Percentiles rank a stretch among this genome's conserved stretches.
These are phyloP conservation scores for Tylopilus subfusipes DNA, from an alignment of 768 basidiomycete genomes.

Conservation along the genomic window DNA sequence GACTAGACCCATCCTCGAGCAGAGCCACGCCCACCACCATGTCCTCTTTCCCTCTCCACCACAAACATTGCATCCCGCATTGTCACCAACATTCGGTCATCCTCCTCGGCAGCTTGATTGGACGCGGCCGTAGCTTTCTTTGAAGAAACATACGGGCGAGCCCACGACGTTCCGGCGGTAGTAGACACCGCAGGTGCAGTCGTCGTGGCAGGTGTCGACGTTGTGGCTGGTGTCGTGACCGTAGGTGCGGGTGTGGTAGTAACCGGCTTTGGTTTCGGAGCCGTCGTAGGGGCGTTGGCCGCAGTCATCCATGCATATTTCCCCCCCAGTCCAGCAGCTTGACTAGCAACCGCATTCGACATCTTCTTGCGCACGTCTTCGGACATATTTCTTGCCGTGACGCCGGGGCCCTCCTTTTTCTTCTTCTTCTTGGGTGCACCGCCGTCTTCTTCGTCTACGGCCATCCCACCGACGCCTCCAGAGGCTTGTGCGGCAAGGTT, in stretches of 20 bases:
- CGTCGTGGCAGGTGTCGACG: slow-evolving; percentile 30
- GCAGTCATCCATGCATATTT: slow-evolving; percentile 90
- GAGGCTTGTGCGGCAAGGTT: slow-evolving; percentile 57
- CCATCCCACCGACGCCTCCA: slow-evolving; percentile 29
- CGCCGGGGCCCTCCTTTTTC: slow-evolving; percentile 80
- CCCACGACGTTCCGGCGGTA: slow-evolving; percentile 43
- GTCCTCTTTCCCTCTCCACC: slow-evolving; percentile 76
- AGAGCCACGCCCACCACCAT: slow-evolving; percentile 76
- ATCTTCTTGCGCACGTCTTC: slow-evolving; percentile 91
- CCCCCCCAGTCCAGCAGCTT: slow-evolving; percentile 79
- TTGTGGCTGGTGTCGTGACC: slow-evolving; percentile 22
- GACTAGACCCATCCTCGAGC: slow-evolving; percentile 62
- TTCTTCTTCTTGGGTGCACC: slow-evolving; percentile 72
- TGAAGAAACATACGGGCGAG: slow-evolving; percentile 57
- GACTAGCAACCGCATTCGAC: slow-evolving; percentile 85
- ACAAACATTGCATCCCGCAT: slow-evolving; percentile 84
- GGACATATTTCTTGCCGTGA: slow-evolving; percentile 84
- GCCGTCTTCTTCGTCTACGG: slow-evolving; percentile 46
- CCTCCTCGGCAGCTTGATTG: slow-evolving; percentile 48
- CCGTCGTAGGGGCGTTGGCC: slow-evolving; percentile 43
- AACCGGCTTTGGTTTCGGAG: slow-evolving; percentile 37
- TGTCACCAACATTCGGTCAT: slow-evolving; percentile 57
- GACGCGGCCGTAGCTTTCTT: slow-evolving; percentile 40
- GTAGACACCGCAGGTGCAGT: slow-evolving; percentile 31
- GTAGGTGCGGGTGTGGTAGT: slow-evolving; percentile 33